Percentiles rank a stretch among this genome's conserved stretches.
phyloP scores from a whole-genome alignment of 2,329 filamentous ascomycete genomes.

The Emericellopsis atlantica region DNA sequence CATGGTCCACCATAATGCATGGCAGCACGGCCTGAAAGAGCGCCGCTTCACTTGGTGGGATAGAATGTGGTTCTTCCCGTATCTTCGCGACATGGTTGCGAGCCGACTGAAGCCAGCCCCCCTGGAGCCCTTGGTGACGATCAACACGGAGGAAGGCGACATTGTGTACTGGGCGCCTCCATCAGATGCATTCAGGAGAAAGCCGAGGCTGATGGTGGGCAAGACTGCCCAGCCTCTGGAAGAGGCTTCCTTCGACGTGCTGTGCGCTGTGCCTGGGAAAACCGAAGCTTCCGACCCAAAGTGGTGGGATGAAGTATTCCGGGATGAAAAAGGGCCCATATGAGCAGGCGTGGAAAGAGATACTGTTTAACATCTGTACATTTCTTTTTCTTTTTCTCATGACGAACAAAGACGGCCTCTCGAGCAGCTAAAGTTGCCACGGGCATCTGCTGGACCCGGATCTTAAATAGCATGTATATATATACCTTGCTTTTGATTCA shows the following conservation, averaged over 20 bases:
- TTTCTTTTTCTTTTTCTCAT: too few relatives aligned
- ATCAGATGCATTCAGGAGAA: slow-evolving; percentile 1
- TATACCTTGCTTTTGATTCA: too few relatives aligned
- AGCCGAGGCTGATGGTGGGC: neutral
- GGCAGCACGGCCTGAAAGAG: slow-evolving; percentile 8
- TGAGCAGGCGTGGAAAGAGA: neutral
- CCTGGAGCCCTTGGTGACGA: neutral
- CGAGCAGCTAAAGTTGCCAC: too few relatives aligned
- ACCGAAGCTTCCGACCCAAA: neutral
- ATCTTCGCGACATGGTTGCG: slow-evolving; percentile 7
- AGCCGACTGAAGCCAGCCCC: neutral
- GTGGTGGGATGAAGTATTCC: slow-evolving; percentile 1
- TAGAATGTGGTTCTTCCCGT: slow-evolving; percentile 10
- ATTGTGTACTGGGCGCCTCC: neutral
- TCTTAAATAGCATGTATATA: too few relatives aligned
- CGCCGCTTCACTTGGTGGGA: slow-evolving; percentile 11
- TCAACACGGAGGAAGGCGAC: neutral
- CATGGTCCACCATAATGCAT: slow-evolving; percentile 11
- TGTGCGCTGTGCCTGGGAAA: neutral
- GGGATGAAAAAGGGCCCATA: neutral
- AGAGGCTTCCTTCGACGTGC: neutral
- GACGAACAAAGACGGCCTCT: too few relatives aligned
- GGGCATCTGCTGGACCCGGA: too few relatives aligned
- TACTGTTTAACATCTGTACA: too few relatives aligned
- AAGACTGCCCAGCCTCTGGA: neutral